Base-by-base conservation (phyloP, 768 basidiomycete species). In the Lactarius hengduanensis region DNA sequence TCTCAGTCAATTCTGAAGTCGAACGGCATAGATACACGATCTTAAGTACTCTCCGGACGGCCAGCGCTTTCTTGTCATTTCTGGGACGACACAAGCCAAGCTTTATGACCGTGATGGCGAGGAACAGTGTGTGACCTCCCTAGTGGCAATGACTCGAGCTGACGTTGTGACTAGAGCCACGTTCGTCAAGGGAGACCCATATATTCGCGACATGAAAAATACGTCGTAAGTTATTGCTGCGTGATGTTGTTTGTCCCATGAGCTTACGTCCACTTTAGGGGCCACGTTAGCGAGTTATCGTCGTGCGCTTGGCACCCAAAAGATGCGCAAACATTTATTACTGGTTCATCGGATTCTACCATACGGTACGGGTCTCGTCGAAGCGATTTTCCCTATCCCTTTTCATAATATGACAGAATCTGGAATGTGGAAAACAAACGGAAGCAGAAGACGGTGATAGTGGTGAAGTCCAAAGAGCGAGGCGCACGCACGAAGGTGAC, bases 181-280 rank as follows among this genome's bases (percentile, higher is more conserved):
- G 65, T 90, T 84, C 76, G 82, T 94, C 74, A 98, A 98, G 79
- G 97, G 97, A 40, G 97, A 99, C 78, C 93, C 92, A 66, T 99
- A 98, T 76, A 92, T 99, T 71, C 90, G 97, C 63, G 97, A 99
- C 78, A 96, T 99, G 92, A 94, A 94, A 77, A 90, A 98, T 74
- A 99, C 97, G n/a, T 84, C 90, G 96, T 96, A 72, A 70, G 94
- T 58, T 10, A 67, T 64, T 18, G 26, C 65, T 34, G 10, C 67
- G 70, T 57, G 60, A 40, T 41, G 26, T 36, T 54, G 30, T 57
- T 10, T 28, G 22, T 32, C 41, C n/a, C 36, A 47, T 41, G 47
- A 20, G 32, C 57, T 58, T 47, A 70, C 50, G 62, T 57, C 34
- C 20, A 28, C 57, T 53, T 26, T 60, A 98, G 96, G 34, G 97